A percentile compares a stretch with the other conserved stretches of the same genome.
These are phyloP conservation scores for Saccharomycopsis fodiens DNA, from an alignment of 805 yeast species.

Conservation along the genomic window DNA sequence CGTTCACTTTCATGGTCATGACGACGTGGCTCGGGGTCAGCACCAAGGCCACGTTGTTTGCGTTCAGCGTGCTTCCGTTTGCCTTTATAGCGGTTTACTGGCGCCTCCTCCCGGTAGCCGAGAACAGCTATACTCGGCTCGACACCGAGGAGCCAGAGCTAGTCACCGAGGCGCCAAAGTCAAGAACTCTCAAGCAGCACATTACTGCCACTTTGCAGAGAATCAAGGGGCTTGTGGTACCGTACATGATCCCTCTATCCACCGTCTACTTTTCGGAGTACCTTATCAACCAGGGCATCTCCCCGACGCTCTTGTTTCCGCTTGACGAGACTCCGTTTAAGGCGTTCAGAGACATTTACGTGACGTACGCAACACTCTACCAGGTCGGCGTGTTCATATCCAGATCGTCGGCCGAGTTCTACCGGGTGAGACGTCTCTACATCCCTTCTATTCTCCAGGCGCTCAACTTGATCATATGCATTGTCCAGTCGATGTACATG, in stretches of 20 bases:
- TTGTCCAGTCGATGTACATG: constrained; percentile 58
- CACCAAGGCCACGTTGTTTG: constrained; percentile 45
- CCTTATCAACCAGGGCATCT: constrained; percentile 81
- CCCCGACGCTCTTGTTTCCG: constrained; percentile 83
- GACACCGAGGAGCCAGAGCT: not conserved
- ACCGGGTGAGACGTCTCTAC: constrained; percentile 54
- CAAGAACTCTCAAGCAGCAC: constrained; percentile 19
- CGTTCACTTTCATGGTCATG: constrained; percentile 58
- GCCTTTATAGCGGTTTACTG: constrained; percentile 36
- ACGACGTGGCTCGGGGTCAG: constrained; percentile 61
- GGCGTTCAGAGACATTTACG: constrained; percentile 78
- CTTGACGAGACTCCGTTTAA: constrained; percentile 61
- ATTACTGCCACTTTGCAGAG: constrained; percentile 25
- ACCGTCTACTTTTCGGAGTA: constrained; percentile 84
- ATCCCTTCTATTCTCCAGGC: constrained; percentile 60
- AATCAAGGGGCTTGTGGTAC: constrained; percentile 40
- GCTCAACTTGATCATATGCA: constrained; percentile 49
- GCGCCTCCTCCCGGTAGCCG: constrained; percentile 13
- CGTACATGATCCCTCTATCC: constrained; percentile 78
- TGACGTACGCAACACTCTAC: constrained; percentile 81
- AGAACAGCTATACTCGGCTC: constrained; percentile 4
- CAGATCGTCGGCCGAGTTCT: constrained; percentile 66
- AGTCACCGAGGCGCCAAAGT: not conserved
- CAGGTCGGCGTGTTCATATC: constrained; percentile 92
- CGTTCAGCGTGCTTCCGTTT: constrained; percentile 51